Conservation (phyloP, 2,329 filamentous ascomycete genomes). For the Aureobasidium pullulans region DNA sequence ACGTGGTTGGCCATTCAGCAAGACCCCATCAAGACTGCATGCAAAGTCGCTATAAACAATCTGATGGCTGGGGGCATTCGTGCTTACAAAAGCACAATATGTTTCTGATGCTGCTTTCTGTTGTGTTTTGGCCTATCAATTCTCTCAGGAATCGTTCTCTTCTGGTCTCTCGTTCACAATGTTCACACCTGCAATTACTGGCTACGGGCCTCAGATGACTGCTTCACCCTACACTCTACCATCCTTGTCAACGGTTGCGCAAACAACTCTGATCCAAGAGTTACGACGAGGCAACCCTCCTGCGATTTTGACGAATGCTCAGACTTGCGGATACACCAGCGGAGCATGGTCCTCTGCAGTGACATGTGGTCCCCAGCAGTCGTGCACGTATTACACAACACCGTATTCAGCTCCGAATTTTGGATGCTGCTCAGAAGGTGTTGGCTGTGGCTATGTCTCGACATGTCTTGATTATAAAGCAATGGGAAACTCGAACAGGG, state of each 20-base stretch:
- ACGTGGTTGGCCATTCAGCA: background rate
- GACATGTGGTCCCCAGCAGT: background rate
- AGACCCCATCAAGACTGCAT: background rate
- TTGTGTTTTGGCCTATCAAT: background rate
- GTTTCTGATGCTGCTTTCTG: background rate
- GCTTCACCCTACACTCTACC: background rate
- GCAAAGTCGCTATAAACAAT: background rate
- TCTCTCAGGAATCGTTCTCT: background rate
- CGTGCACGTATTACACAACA: slow-evolving; percentile 6
- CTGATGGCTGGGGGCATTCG: background rate
- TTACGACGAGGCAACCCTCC: background rate
- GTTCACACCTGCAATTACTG: background rate
- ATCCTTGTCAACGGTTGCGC: background rate
- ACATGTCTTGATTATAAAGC: slow-evolving; percentile 7
- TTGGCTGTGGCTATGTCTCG: slow-evolving; percentile 10
- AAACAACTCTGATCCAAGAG: background rate
- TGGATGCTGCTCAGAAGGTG: slow-evolving; percentile 6
- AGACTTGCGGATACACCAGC: slow-evolving; percentile 11
- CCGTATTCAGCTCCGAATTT: slow-evolving; percentile 10
- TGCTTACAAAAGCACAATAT: background rate
- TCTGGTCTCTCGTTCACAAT: background rate
- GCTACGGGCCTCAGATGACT: background rate
- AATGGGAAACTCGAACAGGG: background rate
- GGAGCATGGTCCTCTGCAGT: slow-evolving; percentile 12
- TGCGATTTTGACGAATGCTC: background rate